A percentile compares a stretch with the other conserved stretches of the same genome.
These are phyloP conservation scores for Fistulifera pelliculosa DNA, from an alignment of 108 stramenopile species.

Conservation along the genomic window DNA sequence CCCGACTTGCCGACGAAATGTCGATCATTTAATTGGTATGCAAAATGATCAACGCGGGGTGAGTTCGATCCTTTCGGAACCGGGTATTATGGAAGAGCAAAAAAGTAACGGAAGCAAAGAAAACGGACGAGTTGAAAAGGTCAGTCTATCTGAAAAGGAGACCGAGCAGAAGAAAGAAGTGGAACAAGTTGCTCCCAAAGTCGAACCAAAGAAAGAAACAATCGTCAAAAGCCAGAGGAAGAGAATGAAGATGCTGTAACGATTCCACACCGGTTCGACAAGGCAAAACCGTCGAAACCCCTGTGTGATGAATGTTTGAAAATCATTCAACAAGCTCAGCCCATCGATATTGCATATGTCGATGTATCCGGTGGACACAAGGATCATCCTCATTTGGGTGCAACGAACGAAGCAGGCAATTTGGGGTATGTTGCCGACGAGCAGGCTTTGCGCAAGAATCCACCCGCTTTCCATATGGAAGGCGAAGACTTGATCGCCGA, in stretches of 20 bases:
- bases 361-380: slow-evolving; percentile 50
- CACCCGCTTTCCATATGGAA: slow-evolving; percentile 45
- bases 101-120: slow-evolving; percentile 2
- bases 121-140: background rate
- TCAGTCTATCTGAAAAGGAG: background rate
- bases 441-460: slow-evolving; percentile 53
- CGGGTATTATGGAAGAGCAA: slow-evolving; percentile 10
- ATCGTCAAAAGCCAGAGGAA: background rate
- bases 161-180: slow-evolving; percentile 1
- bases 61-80: slow-evolving; percentile 19
- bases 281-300: slow-evolving; percentile 51
- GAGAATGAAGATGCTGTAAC: slow-evolving; percentile 4
- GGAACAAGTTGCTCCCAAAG: slow-evolving; percentile 3
- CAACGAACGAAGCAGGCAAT: slow-evolving; percentile 59
- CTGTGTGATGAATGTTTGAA: slow-evolving; percentile 40
- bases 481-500: slow-evolving; percentile 30
- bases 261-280: slow-evolving; percentile 9
- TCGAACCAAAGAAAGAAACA: background rate
- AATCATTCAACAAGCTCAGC: slow-evolving; percentile 53
- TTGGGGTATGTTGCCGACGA: slow-evolving; percentile 82
- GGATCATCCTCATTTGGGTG: slow-evolving; percentile 75
- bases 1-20: slow-evolving; percentile 39
- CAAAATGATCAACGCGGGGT: slow-evolving; percentile 37
- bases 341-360: slow-evolving; percentile 51
- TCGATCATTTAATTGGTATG: slow-evolving; percentile 73